phyloP scores from a whole-genome alignment of 805 yeast genomes.

The Saccharomycopsis javanensis region DNA sequence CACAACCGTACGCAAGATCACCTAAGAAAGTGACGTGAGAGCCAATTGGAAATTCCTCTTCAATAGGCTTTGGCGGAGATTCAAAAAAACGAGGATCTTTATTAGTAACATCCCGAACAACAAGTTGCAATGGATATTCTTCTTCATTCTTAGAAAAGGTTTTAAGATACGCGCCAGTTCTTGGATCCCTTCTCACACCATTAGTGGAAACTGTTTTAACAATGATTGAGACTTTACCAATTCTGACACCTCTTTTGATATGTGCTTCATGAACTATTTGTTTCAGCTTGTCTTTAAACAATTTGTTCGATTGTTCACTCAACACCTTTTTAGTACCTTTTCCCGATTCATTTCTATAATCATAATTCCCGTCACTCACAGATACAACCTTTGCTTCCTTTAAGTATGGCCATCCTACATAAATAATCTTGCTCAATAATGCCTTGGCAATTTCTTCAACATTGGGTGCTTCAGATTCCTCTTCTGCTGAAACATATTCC shows the following conservation, averaged over 20 bases:
- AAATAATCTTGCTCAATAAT: conserved; percentile 52
- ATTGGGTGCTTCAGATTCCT: conserved; percentile 26
- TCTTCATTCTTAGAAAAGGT: conserved; percentile 48
- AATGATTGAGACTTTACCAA: conserved; percentile 45
- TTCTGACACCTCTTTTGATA: conserved; percentile 50
- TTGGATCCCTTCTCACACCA: conserved; percentile 59
- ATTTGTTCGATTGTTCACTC: conserved; percentile 37
- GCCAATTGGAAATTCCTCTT: conserved; percentile 70
- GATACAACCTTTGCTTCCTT: conserved; percentile 65
- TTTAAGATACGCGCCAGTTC: conserved; percentile 69
- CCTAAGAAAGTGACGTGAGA: conserved; percentile 73
- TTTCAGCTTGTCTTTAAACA: conserved; percentile 34
- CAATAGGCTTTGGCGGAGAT: conserved; percentile 65
- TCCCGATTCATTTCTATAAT: conserved; percentile 31
- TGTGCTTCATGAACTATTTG: conserved; percentile 35
- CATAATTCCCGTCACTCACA: conserved; percentile 45
- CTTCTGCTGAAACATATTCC: conserved; percentile 31
- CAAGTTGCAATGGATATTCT: conserved; percentile 64
- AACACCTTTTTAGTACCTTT: conserved; percentile 30
- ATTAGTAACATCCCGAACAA: conserved; percentile 65
- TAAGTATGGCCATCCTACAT: conserved; percentile 84
- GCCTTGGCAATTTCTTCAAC: conserved; percentile 32
- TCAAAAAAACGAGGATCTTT: conserved; percentile 67
- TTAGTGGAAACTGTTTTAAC: conserved; percentile 66
- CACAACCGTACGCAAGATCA: conserved; percentile 78